Conservation (phyloP, 192 early-diverging fungal genomes). For the Backusella liffmaniae region DNA sequence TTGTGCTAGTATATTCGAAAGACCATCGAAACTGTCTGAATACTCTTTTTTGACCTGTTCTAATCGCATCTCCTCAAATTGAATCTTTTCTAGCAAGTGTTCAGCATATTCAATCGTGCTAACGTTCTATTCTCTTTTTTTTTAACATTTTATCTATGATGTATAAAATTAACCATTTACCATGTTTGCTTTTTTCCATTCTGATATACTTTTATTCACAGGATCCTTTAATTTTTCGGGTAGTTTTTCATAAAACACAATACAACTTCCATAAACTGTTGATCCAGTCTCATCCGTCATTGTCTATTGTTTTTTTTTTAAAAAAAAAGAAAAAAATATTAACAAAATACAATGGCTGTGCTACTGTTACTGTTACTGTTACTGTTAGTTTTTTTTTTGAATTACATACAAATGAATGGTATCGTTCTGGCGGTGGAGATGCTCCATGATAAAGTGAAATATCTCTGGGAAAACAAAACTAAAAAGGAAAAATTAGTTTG, state of each 20-base stretch:
- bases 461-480: constrained; percentile 41
- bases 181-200: constrained; percentile 26
- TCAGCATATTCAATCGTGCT: constrained; percentile 38
- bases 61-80: constrained; percentile 14
- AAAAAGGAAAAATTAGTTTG: background rate
- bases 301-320: constrained; percentile 13
- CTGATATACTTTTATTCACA: constrained; percentile 15
- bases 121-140: background rate
- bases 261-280: constrained; percentile 28
- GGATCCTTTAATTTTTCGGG: constrained; percentile 11
- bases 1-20: constrained; percentile 16
- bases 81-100: constrained; percentile 31
- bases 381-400: background rate
- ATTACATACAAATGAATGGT: constrained; percentile 37
- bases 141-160: background rate
- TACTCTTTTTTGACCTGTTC: background rate
- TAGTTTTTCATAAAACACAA: constrained; percentile 29
- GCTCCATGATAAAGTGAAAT: constrained; percentile 25
- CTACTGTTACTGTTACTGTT: background rate
- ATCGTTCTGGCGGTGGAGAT: constrained; percentile 23
- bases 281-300: constrained; percentile 35
- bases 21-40: background rate
- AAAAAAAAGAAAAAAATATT: background rate
- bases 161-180: background rate
- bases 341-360: background rate